phyloP scores from a whole-genome alignment of 2,329 filamentous ascomycete species.

The Polychaeton citri region DNA sequence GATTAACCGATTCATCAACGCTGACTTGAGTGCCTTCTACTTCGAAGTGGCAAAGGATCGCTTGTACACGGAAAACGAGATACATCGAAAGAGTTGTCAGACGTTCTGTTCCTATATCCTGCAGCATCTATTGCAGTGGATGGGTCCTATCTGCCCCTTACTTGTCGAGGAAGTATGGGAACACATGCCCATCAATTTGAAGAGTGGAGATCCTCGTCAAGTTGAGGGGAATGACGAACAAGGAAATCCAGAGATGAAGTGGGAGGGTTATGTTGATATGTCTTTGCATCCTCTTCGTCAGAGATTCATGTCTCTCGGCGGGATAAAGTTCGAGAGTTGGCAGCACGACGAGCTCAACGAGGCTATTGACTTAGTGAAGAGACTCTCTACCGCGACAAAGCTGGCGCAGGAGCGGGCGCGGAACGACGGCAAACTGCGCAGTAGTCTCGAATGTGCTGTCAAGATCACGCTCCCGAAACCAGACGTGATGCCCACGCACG shows the following conservation, averaged over 20 bases:
- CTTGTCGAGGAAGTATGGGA: constrained; percentile 84
- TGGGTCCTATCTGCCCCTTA: constrained; percentile 68
- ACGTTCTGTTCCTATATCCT: constrained; percentile 50
- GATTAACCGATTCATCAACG: constrained; percentile 70
- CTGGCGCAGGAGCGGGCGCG: constrained; percentile 61
- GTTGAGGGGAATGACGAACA: constrained; percentile 13
- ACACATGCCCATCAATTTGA: constrained; percentile 54
- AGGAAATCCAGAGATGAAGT: constrained; percentile 1
- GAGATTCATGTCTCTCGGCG: not conserved
- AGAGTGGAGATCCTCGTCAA: constrained; percentile 22
- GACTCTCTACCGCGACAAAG: constrained; percentile 56
- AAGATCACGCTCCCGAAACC: constrained; percentile 27
- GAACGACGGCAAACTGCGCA: constrained; percentile 58
- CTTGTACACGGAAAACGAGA: constrained; percentile 67
- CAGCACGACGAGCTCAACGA: not conserved
- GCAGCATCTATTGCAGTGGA: constrained; percentile 59
- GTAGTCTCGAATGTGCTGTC: constrained; percentile 67
- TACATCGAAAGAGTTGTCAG: constrained; percentile 46
- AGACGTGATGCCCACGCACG: constrained; percentile 2
- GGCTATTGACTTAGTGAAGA: constrained; percentile 28
- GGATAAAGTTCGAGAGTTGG: not conserved
- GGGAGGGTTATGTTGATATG: constrained; percentile 7
- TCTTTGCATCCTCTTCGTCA: constrained; percentile 13
- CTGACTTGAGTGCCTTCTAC: constrained; percentile 83
- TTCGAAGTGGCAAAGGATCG: constrained; percentile 86